phyloP scores from a whole-genome alignment of 805 yeast genomes.

The Geotrichum ghanense region DNA sequence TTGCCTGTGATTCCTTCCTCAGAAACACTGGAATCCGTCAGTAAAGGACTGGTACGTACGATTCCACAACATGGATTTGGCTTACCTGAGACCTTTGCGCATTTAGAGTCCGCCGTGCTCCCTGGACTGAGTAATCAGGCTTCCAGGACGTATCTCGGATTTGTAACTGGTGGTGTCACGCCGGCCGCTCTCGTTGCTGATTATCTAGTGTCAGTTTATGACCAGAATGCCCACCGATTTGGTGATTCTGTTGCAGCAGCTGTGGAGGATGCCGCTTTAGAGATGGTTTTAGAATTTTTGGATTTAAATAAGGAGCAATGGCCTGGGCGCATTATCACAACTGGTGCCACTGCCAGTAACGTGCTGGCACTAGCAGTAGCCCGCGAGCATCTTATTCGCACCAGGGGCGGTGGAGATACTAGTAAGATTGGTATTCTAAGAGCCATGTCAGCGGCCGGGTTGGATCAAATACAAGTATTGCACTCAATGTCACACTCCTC shows the following conservation, averaged over 20 bases:
- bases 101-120: constrained; percentile 7
- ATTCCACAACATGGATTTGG: not conserved
- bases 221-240: constrained; percentile 11
- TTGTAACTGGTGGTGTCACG: constrained; percentile 18
- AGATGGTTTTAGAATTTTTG: constrained; percentile 12
- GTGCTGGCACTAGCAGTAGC: constrained; percentile 14
- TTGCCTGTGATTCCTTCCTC: not conserved
- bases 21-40: not conserved
- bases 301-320: constrained; percentile 7
- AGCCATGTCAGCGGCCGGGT: constrained; percentile 9
- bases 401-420: not conserved
- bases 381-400: constrained; percentile 10
- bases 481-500: constrained; percentile 13
- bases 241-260: constrained; percentile 8
- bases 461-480: constrained; percentile 10
- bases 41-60: not conserved
- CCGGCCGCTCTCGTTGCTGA: constrained; percentile 19
- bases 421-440: constrained; percentile 12
- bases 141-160: constrained; percentile 14
- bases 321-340: constrained; percentile 13
- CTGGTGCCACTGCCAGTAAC: constrained; percentile 19
- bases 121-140: constrained; percentile 14
- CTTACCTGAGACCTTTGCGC: not conserved
- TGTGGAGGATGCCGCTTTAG: constrained; percentile 10
- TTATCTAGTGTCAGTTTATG: constrained; percentile 11